Evolutionary conservation across 768 basidiomycete genomes (phyloP).

Genomic region (Omphalotus guepiniiformis): DNA sequence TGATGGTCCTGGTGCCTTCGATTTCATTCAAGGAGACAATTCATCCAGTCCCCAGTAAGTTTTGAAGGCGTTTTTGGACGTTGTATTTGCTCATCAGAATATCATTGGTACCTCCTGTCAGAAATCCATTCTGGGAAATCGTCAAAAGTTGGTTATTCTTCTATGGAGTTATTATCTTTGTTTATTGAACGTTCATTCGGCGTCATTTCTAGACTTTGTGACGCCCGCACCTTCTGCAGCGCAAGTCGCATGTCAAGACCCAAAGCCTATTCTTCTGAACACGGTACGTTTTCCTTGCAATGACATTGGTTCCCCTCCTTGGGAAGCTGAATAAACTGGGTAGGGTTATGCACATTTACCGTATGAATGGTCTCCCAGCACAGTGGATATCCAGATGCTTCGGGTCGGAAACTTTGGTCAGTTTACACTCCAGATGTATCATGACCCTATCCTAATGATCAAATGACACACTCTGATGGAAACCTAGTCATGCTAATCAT

Average conservation of each 20-base stretch:
- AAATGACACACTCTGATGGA: constrained; percentile 2
- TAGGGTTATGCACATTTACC: constrained; percentile 64
- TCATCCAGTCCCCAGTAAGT: constrained; percentile 53
- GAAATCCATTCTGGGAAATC: constrained; percentile 78
- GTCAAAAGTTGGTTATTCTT: constrained; percentile 53
- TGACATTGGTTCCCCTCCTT: constrained; percentile 11
- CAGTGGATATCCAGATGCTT: constrained; percentile 73
- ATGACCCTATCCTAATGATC: neutral
- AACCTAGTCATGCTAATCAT: constrained; percentile 61
- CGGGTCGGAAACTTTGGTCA: constrained; percentile 66
- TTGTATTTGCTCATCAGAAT: neutral
- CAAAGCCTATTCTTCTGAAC: constrained; percentile 78
- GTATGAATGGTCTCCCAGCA: constrained; percentile 72
- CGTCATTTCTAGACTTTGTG: constrained; percentile 40
- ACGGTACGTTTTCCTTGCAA: constrained; percentile 38
- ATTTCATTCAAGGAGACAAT: constrained; percentile 75
- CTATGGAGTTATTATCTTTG: neutral
- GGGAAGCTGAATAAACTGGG: constrained; percentile 7
- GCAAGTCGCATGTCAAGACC: constrained; percentile 66
- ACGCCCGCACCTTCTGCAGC: constrained; percentile 60
- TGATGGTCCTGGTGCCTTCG: constrained; percentile 79
- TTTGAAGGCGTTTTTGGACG: neutral
- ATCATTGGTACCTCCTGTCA: constrained; percentile 20
- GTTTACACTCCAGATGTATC: constrained; percentile 9
- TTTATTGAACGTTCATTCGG: no score